Evolutionary conservation across 176 grass and related monocot species (phyloP), one percentile per base, ranked within the genome.

Genomic region (Urochloa ruziziensis): DNA sequence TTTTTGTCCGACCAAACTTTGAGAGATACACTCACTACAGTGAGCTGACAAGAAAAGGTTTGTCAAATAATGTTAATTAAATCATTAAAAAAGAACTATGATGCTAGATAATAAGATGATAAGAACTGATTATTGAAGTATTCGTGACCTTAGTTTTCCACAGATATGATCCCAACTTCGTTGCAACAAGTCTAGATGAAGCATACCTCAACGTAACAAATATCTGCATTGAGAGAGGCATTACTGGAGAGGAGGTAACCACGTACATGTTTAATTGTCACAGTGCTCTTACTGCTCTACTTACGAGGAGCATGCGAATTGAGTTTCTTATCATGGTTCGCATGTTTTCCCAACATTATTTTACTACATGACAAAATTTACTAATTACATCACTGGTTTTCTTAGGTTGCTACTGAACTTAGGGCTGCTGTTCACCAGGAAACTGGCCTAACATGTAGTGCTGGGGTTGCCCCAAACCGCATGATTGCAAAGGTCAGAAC

Each of bases 371-470:
- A 54, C 58, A 32, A 43, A 63, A 42, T 37, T 90, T 62, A 70
- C 62, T 84, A 18, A 67, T 78, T 24, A 74, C 63, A 68, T 77
- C 13, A 9, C 10, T 4, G 77, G 37, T 84, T 78, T 80, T 86
- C 17, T 46, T 88, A 98, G 96, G 91, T 95, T 90, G 93, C 96
- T 86, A 74, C 74, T 51, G 96, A 93, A 86, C 92, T 98, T 69
- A 95, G 93, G 78, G 70, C 61, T 83, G 81, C 91, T 33, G 75
- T 98, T 91, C 80, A 87, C 86, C 62, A 91, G 40, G 91, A 95
- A 88, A 98, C 96, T 75, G 96, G 96, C 78, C 76, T 98, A 83
- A 98, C 96, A 32, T 98, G 96, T 86, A 91, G 96, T 89, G 92
- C 89, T 63, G 96, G 96, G 23, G 91, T 91, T 58, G 96, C 89